Evolutionary conservation across 1,284 basidiomycete species (phyloP), one percentile per base, ranked within the genome.

Genomic region (Irpex sp.): DNA sequence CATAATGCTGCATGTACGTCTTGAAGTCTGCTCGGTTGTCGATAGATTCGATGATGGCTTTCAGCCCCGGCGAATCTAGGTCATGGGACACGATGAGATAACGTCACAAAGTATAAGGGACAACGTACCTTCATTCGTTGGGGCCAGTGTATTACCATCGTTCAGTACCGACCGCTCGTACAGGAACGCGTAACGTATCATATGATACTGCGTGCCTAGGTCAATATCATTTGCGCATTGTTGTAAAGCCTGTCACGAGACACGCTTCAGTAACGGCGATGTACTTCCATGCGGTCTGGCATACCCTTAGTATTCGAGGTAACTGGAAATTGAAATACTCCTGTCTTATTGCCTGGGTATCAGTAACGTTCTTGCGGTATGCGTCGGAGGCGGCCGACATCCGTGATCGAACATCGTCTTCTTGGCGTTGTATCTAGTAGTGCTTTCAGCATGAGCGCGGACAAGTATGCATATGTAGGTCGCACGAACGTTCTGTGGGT

Each of bases 251-350:
- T 96, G 69, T 37, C 33, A 50, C 19, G 21, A 11, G 13, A 33
- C 31, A 33, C 31, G 31, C 31, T 33, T 33, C 31, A 33, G 31
- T 33, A 33, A 33, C 31, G 6, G 31, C 31, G 31, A 33, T 33
- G 31, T 33, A 33, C 31, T 33, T 33, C 31, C 31, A 33, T 33
- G 31, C 31, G 31, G 31, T 33, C 31, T 49, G 55, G 81, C 90
- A 73, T 74, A 96, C 95, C 58, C 97, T 85, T 55, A 99, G 77
- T 66, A 98, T 93, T 69, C 95, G 90, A 53, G 97, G 97, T 54
- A 98, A 79, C 72, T 98, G 97, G 71, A 97, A 92, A 75, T 97
- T 97, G 77, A 98, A 99, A 75, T 97, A 98, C 74, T 99, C 97
- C 75, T 98, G 95, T 59, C 96, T 84, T 76, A 95, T 86, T 2